These are phyloP conservation scores for Sclerotinia spermophila DNA, from an alignment of 2,329 filamentous ascomycete species.

Conservation along the genomic window DNA sequence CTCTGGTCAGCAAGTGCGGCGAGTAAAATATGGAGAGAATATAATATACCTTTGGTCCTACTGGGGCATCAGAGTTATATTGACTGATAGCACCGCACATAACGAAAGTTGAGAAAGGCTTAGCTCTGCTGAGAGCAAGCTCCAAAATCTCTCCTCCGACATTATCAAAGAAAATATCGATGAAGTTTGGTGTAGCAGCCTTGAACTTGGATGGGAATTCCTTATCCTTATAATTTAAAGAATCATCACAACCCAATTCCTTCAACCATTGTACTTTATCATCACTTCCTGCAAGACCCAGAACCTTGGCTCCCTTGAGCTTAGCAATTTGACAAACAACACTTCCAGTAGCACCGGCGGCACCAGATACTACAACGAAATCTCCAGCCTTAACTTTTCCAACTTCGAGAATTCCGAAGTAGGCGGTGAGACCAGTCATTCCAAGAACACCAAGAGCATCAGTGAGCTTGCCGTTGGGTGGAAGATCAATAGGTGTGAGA, in stretches of 20 bases:
- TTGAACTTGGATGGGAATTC: conserved; percentile 59
- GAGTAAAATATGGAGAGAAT: not conserved
- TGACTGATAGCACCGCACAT: conserved; percentile 69
- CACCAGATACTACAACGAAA: conserved; percentile 72
- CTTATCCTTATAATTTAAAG: conserved; percentile 65
- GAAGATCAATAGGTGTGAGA: conserved; percentile 42
- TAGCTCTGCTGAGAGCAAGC: conserved; percentile 60
- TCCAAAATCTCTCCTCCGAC: conserved; percentile 70
- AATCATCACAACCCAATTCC: conserved; percentile 63
- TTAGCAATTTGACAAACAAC: conserved; percentile 77
- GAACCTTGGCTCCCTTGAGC: conserved; percentile 58
- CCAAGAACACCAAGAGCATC: conserved; percentile 62
- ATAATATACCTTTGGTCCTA: conserved; percentile 49
- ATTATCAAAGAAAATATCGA: conserved; percentile 73
- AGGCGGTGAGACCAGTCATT: conserved; percentile 69
- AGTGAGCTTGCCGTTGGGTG: conserved; percentile 45
- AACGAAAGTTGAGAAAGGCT: conserved; percentile 59
- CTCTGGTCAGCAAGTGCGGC: conserved; percentile 19
- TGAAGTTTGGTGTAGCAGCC: conserved; percentile 55
- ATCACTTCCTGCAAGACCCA: conserved; percentile 63
- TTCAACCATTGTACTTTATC: conserved; percentile 66
- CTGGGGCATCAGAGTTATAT: conserved; percentile 57
- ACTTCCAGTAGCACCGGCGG: conserved; percentile 73
- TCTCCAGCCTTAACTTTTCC: conserved; percentile 66
- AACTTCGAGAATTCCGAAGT: conserved; percentile 68